Base-by-base conservation (phyloP, 1,139 yeast species). In the Ogataea hybrid region DNA sequence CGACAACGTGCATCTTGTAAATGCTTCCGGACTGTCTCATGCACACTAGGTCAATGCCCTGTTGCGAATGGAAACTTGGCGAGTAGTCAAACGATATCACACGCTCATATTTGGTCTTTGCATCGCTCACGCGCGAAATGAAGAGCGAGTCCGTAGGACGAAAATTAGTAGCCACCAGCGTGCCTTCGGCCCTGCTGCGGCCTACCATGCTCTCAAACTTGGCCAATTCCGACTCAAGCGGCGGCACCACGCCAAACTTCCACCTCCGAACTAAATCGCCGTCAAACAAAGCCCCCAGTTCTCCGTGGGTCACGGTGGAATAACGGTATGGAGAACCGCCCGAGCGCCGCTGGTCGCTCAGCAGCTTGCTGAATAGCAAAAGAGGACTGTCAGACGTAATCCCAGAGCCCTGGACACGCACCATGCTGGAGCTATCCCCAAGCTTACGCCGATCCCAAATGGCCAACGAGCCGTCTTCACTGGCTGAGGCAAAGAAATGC, bases 21-120 rank as follows among this genome's bases (percentile, higher is more conserved):
- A 88, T 83, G 37, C 87, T 83, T 2, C 96, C 96, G 1, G 95
- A 84, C 57, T 87, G 95, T 50, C 96, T 70, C 84, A 89, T 84
- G 61, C 96, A 89, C 28, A 89, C 81, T 50, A 86, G 73, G 20
- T 68, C 68, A 15, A 60, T 50, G 0, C 64, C 64, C 35, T 50
- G 48, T 7, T 38, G 49, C 0, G 74, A 62, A 2, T 58, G 48
- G 3, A 63, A 48, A 52, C 81, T 82, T 1, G 87, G 82, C 4
- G 84, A 79, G 59, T 88, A 89, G 59, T 89, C 96, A 63, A 84
- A 88, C 0, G 95, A 83, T 0, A 84, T 79, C 2, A 89, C 95
- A 52, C 90, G 74, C 52, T 88, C 95, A 57, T 75, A 81, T 43
- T 82, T 86, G 0, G 95, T 83, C 47, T 77, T 78, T 6, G 81